Evolutionary conservation across 306 rosid genomes (phyloP).

Genomic region (Mimosa bimucronata): DNA sequence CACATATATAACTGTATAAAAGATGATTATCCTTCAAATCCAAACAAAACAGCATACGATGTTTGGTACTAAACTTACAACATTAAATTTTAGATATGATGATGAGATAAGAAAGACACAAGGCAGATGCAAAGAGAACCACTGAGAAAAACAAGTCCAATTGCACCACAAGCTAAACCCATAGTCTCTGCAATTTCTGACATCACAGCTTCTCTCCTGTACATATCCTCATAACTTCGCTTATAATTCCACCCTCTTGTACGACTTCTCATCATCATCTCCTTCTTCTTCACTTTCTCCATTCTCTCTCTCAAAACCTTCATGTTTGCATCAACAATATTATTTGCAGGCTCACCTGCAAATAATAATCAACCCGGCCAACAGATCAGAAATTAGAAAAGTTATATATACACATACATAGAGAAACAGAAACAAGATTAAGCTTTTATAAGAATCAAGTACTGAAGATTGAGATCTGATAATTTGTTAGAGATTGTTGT

Average conservation of each 20-base stretch:
- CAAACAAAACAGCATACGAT: neutral
- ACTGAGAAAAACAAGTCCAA: constrained; percentile 54
- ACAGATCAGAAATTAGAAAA: neutral
- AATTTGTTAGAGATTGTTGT: neutral
- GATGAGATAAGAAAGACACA: constrained; percentile 40
- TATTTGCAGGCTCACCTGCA: constrained; percentile 46
- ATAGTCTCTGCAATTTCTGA: constrained; percentile 41
- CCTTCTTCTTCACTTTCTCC: constrained; percentile 45
- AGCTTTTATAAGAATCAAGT: neutral
- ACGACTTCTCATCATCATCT: neutral
- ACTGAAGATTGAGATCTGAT: neutral
- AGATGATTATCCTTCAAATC: neutral
- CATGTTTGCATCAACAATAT: constrained; percentile 58
- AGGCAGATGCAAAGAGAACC: constrained; percentile 53
- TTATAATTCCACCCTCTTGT: constrained; percentile 47
- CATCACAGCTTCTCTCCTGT: constrained; percentile 33
- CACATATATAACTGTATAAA: too few relatives aligned
- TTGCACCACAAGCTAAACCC: constrained; percentile 47
- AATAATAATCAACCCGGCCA: neutral
- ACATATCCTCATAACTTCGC: constrained; percentile 32
- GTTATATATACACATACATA: neutral
- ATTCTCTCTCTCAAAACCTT: constrained; percentile 50
- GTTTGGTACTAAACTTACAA: neutral
- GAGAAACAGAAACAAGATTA: neutral
- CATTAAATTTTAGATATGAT: constrained; percentile 5